Evolutionary conservation across 1,139 yeast genomes (phyloP).

Genomic region (Geotrichum cucujoidarum): DNA sequence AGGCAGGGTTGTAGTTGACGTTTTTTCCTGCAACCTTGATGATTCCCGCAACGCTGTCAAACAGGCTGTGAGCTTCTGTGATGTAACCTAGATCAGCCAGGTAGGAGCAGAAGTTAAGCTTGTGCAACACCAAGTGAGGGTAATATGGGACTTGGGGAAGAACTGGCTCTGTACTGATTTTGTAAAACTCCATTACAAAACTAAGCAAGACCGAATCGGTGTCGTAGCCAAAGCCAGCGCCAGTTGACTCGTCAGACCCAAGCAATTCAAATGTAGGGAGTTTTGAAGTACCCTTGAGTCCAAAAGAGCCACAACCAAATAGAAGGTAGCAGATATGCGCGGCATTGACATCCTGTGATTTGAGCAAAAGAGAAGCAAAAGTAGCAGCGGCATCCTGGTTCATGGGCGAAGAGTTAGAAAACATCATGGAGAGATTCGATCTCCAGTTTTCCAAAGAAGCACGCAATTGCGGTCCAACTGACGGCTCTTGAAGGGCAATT

Average conservation of each 20-base stretch:
- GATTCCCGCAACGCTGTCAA: slow-evolving; percentile 48
- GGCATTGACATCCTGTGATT: slow-evolving; percentile 33
- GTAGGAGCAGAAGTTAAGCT: slow-evolving; percentile 56
- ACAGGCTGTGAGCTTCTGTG: slow-evolving; percentile 54
- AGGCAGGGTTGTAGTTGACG: slow-evolving; percentile 40
- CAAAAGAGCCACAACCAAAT: slow-evolving; percentile 35
- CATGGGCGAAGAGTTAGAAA: slow-evolving; percentile 33
- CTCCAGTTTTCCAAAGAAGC: slow-evolving; percentile 35
- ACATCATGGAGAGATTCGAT: slow-evolving; percentile 32
- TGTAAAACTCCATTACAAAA: slow-evolving; percentile 66
- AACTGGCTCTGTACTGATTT: slow-evolving; percentile 22
- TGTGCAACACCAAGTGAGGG: slow-evolving; percentile 53
- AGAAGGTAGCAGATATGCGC: slow-evolving; percentile 42
- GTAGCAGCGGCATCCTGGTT: slow-evolving; percentile 33
- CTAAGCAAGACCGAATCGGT: slow-evolving; percentile 49
- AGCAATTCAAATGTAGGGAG: slow-evolving; percentile 10
- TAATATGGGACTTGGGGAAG: slow-evolving; percentile 36
- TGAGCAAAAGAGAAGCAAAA: slow-evolving; percentile 34
- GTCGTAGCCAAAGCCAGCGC: slow-evolving; percentile 33
- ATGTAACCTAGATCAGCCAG: slow-evolving; percentile 60
- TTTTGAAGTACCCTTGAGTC: slow-evolving; percentile 1
- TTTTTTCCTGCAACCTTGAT: slow-evolving; percentile 45
- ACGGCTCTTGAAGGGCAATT: slow-evolving; percentile 11
- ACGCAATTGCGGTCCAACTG: slow-evolving; percentile 11
- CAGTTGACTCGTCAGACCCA: slow-evolving; percentile 13